Evolutionary conservation across 2,329 filamentous ascomycete species (phyloP).

Genomic region (Nigrograna mackinnonii): DNA sequence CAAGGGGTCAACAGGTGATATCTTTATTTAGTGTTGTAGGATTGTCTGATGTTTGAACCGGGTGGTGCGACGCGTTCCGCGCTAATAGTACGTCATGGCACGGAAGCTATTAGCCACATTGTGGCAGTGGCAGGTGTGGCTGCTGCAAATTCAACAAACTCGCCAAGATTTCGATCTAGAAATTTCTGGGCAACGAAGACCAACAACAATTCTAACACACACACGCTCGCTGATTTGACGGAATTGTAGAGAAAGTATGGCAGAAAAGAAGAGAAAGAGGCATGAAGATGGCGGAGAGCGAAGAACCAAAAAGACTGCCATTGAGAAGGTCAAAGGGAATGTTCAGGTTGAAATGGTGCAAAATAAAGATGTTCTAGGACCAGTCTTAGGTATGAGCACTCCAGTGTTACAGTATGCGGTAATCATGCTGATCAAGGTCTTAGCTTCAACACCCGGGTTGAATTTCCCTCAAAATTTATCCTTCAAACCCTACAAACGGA

Average conservation of each 20-base stretch:
- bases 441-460: constrained; percentile 49
- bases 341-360: constrained; percentile 51
- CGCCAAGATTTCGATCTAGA: constrained; percentile 26
- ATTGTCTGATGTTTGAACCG: too few relatives aligned
- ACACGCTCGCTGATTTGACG: too few relatives aligned
- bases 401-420: background rate
- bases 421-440: too few relatives aligned
- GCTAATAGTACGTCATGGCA: too few relatives aligned
- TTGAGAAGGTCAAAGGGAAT: constrained; percentile 38
- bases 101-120: too few relatives aligned
- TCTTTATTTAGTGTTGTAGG: too few relatives aligned
- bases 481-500: constrained; percentile 54
- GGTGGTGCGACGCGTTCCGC: too few relatives aligned
- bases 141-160: constrained; percentile 12
- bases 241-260: too few relatives aligned
- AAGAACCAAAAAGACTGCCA: constrained; percentile 50
- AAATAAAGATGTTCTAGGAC: constrained; percentile 51
- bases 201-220: too few relatives aligned
- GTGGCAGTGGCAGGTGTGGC: constrained; percentile 4
- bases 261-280: constrained; percentile 45
- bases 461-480: constrained; percentile 43
- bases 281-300: constrained; percentile 28
- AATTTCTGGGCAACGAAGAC: constrained; percentile 18
- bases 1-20: too few relatives aligned
- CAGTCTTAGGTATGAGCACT: constrained; percentile 51